These are phyloP conservation scores for Oehlia diaphana DNA, from an alignment of 192 early-diverging fungal genomes.

Conservation along the genomic window DNA sequence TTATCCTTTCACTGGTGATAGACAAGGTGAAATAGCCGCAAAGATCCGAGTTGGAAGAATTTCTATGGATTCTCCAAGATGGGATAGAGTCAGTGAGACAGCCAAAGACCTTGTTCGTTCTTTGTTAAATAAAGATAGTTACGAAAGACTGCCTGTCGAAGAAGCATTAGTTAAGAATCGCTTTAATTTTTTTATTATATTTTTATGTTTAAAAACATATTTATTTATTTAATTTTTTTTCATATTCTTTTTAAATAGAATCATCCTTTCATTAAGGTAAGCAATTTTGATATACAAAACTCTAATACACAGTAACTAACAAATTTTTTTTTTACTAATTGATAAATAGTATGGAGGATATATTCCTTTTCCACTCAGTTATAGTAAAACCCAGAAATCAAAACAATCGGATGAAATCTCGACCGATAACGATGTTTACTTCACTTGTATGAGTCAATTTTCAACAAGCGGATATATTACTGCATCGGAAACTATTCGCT, in stretches of 20 bases:
- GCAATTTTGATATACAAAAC: not conserved
- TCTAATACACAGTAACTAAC: not conserved
- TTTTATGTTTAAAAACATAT: not conserved
- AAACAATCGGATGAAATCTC: not conserved
- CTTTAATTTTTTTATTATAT: not conserved
- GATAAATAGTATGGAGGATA: not conserved
- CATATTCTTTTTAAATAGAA: not conserved
- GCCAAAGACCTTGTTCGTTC: not conserved
- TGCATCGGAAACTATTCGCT: not conserved
- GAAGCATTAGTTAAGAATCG: not conserved
- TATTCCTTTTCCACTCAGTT: not conserved
- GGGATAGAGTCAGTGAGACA: not conserved
- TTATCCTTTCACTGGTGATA: slow-evolving; percentile 65
- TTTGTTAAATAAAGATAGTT: not conserved
- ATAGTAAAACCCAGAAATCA: not conserved
- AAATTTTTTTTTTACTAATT: not conserved
- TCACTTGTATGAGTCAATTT: not conserved
- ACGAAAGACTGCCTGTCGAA: not conserved
- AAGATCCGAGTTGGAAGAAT: not conserved
- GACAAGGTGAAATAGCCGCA: not conserved
- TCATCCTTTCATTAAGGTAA: not conserved
- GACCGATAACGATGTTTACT: not conserved
- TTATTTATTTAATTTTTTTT: not conserved
- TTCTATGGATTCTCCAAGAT: not conserved
- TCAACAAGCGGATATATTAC: not conserved